These are phyloP conservation scores for Pinus taeda DNA, from an alignment of 75 land plant genomes.

Conservation along the genomic window DNA sequence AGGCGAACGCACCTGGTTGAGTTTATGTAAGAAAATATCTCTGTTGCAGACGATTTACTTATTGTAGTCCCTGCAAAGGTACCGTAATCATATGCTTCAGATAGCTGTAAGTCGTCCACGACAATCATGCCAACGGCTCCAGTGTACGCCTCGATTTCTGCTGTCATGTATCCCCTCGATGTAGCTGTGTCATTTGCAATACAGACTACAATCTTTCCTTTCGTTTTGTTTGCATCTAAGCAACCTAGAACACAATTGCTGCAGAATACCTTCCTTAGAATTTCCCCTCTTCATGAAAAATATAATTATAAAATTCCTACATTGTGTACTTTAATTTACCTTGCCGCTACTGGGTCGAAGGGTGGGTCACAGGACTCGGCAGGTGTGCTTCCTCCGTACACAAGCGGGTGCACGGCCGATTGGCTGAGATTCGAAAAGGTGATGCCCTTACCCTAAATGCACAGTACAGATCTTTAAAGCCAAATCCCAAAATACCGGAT, in stretches of 20 bases:
- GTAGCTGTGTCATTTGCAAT: slow-evolving; percentile 6
- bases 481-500: no score
- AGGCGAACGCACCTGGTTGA: slow-evolving; percentile 31
- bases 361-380: neutral
- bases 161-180: slow-evolving; percentile 8
- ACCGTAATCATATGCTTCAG: slow-evolving; percentile 26
- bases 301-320: no score
- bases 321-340: slow-evolving; percentile 11
- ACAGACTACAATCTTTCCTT: slow-evolving; percentile 71
- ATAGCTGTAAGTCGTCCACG: slow-evolving; percentile 27
- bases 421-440: slow-evolving; percentile 27
- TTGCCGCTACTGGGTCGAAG: slow-evolving; percentile 17
- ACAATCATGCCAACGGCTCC: slow-evolving; percentile 62
- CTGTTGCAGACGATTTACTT: slow-evolving; percentile 16
- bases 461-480: neutral
- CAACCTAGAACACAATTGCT: slow-evolving; percentile 47
- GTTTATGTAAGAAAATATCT: slow-evolving; percentile 53
- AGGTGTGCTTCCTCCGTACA: slow-evolving; percentile 26
- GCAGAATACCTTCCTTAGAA: neutral
- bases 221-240: slow-evolving; percentile 40
- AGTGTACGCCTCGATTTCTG: slow-evolving; percentile 19
- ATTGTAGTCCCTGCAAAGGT: slow-evolving; percentile 37
- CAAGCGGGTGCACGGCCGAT: slow-evolving; percentile 34
- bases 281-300: no score
- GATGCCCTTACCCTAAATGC: slow-evolving; percentile 8